Base-by-base conservation (phyloP, 2,329 filamentous ascomycete species). In the Talaromyces sp. region DNA sequence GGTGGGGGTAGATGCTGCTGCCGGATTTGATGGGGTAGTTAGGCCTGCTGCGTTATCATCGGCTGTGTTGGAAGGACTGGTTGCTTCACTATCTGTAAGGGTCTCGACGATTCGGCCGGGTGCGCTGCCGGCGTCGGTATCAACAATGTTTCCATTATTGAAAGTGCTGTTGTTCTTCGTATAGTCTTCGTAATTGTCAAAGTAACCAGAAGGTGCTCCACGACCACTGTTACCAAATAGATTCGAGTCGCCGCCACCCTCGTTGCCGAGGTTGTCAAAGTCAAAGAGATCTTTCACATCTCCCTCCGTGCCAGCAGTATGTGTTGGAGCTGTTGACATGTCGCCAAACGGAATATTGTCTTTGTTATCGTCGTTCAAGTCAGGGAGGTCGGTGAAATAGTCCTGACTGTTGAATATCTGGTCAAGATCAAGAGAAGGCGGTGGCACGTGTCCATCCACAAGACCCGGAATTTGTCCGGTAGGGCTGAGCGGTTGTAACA, bases 401-500 rank as follows among this genome's bases (percentile, higher is more conserved):
- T 85, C 82, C 30, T 81, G 76, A 60, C 75, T 81, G 65, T 84
- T 82, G 63, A 87, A 81, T 63, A 87, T 84, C n/a, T 78, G 76
- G 65, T 85, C 83, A 2, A 87, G 78, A 63, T 87, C 84, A 42
- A 86, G 76, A 4, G 76, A 73, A 1, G 78, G 76, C 30, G 77
- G 77, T 5, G 74, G 75, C 2, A 82, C 72, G 40, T 68, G 74
- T 14, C 72, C 73, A 42, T 78, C 75, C 36, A 68, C 69, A 5
- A 95, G 74, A 4, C 90, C 90, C 1, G 91, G 90, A 40, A 96
- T 90, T 16, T 85, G 84, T 4, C 91, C 92, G 0, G 86, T 90
- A 0, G 92, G 92, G 69, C 89, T 93, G 12, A 96, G 82, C 0
- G 92, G 92, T 6, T 90, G 88, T 7, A 97, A 82, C 16, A 92